Evolutionary conservation across 2,329 filamentous ascomycete genomes (phyloP), one percentile per base, ranked within the genome.

Genomic region (Hortaea sp.): DNA sequence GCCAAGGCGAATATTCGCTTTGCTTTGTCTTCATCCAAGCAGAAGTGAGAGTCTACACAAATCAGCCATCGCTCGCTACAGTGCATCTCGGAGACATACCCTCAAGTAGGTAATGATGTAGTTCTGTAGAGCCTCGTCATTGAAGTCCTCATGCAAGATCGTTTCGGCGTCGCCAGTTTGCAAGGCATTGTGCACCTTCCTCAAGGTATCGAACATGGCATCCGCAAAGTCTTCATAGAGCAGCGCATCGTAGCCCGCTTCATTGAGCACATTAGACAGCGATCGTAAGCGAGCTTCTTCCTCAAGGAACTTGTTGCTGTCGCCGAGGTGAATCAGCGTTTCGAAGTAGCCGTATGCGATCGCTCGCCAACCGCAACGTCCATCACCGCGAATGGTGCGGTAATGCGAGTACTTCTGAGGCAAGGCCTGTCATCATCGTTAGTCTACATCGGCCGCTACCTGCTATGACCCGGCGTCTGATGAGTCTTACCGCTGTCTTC

Each of bases 281-380:
- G 77, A 81, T 50, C 75, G 78, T 45, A 97, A 74, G 32, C 90
- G 82, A 27, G 76, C 74, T 47, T 81, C 71, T 66, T 97, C 90
- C 54, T 76, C 76, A 32, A 81, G 73, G 48, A 94, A 72, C 55
- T 81, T 78, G 52, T 71, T 69, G 47, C 71, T 70, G 62, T 88
- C 81, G 56, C 79, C 80, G 41, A 77, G 70, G 53, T 79, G 78
- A 57, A 90, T 73, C 45, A 97, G 75, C 40, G 81, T 83, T 67
- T 98, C 92, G 62, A 94, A 95, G 66, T 95, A 97, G 53, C 82
- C 82, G 66, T 94, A 98, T 27, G 83, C 88, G 62, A 95, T 85
- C 43, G 90, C 92, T 83, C 90, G 80, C 90, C 92, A 97, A 60
- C 90, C 92, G 68, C 92, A 97, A 64, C 94, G 94, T 49, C 92